phyloP scores from a whole-genome alignment of 1,284 basidiomycete genomes.

The Heterobasidion parviporum region DNA sequence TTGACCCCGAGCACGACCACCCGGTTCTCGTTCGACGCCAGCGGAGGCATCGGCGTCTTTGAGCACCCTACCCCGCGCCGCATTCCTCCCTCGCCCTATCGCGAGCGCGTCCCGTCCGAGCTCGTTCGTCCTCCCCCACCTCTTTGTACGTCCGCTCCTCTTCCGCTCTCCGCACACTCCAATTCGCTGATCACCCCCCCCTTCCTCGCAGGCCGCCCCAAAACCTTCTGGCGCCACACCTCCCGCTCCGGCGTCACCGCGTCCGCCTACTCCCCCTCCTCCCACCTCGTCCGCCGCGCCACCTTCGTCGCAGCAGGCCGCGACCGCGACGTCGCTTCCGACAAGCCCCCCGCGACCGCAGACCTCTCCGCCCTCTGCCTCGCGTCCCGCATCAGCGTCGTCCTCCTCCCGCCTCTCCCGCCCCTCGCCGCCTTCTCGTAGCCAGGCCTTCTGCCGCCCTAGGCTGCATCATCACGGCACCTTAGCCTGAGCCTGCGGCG shows the following conservation, averaged over 20 bases:
- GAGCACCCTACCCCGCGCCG: constrained; percentile 14
- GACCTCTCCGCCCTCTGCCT: constrained; percentile 63
- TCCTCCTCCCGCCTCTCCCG: constrained; percentile 28
- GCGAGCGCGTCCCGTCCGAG: constrained; percentile 17
- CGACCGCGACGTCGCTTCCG: constrained; percentile 31
- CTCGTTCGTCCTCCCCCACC: constrained; percentile 44
- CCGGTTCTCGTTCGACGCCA: constrained; percentile 1
- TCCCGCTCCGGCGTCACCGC: constrained; percentile 55
- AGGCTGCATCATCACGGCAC: neutral
- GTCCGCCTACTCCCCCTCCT: constrained; percentile 59
- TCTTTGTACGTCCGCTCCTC: constrained; percentile 38
- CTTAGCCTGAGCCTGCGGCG: neutral
- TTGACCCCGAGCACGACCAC: constrained; percentile 16
- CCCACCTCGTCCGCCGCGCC: constrained; percentile 59
- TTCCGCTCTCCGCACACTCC: neutral
- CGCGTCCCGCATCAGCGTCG: constrained; percentile 34
- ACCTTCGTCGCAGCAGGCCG: constrained; percentile 69
- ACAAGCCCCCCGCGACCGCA: constrained; percentile 33
- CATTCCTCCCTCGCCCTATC: constrained; percentile 19
- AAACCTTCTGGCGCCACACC: constrained; percentile 66
- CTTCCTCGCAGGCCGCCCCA: constrained; percentile 45
- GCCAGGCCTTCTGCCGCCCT: neutral
- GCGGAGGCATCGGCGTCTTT: constrained; percentile 1
- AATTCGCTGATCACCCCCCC: neutral
- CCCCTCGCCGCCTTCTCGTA: neutral